Base-by-base conservation (phyloP, 2,329 filamentous ascomycete genomes). In the Talaromyces albobiverticillius region DNA sequence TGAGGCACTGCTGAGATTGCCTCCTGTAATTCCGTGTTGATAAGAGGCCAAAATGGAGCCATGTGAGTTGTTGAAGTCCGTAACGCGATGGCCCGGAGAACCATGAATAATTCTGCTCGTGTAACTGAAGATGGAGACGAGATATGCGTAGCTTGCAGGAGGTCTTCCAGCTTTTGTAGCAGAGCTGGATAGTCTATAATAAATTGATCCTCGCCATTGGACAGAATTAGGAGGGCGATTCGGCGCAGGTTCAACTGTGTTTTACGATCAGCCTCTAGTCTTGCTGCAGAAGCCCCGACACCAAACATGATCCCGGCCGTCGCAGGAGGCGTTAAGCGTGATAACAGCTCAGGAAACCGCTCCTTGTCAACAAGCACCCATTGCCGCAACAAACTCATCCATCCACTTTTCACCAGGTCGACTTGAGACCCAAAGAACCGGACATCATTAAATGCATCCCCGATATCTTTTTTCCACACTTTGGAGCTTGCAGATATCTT, bases 291-390 rank as follows among this genome's bases (percentile, higher is more conserved):
- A 6, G 94, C 94, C 10, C 95, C 95, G 0, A 99, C 94, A n/a
- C 94, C 94, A 65, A 99, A 99, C 68, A 99, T 93, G 62, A 99
- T 95, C 8, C 94, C 94, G 0, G 95, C 94, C 13, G 92, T 93
- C 1, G 92, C 90, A 5, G 94, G 94, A 3, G 92, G 83, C 5
- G 86, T 86, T 58, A 99, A 82, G 18, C 90, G 87, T 34, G 82
- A 79, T 8, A 97, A 73, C 3, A 96, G 77, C 58, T 99, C 94
- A 0, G 86, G 78, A 73, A 99, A 82, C 45, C 89, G 85, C 53
- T 96, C 92, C 72, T 95, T 96, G 70, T 99, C 94, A 14, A 83
- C 83, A 13, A 92, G 75, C 3, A 85, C 82, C 89, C 92, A 96
- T 67, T 96, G 90, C 36, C 84, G 86, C 20, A 99, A 73, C 13